Evolutionary conservation across 2,329 filamentous ascomycete species (phyloP).

Genomic region (Aspergillus sp.): DNA sequence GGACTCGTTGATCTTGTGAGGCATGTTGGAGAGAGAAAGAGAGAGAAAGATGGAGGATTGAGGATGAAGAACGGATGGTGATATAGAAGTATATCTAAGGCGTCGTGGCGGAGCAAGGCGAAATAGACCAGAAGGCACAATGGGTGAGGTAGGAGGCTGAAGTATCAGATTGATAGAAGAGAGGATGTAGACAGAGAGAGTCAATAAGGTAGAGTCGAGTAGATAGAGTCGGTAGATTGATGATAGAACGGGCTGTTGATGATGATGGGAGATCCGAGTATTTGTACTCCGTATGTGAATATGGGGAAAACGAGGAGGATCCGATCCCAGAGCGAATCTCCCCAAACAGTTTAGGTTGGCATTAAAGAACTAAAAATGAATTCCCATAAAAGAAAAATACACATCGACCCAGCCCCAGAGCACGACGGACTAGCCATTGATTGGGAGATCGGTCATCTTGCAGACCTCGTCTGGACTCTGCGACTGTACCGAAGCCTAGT

Average conservation of each 20-base stretch:
- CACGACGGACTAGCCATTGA: slow-evolving; percentile 9
- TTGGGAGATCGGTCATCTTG: slow-evolving; percentile 19
- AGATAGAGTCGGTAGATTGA: too few species aligned
- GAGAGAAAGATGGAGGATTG: slow-evolving; percentile 3
- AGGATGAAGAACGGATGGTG: background rate
- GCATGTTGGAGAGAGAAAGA: slow-evolving; percentile 16
- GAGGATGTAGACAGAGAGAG: background rate
- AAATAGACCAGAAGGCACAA: slow-evolving; percentile 4
- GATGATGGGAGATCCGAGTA: background rate
- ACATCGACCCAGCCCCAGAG: background rate
- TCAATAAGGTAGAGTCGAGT: background rate
- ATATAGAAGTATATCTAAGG: background rate
- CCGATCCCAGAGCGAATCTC: background rate
- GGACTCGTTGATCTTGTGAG: slow-evolving; percentile 37
- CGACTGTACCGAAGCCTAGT: background rate
- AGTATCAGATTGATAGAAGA: background rate
- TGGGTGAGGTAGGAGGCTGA: slow-evolving; percentile 2
- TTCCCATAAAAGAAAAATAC: background rate
- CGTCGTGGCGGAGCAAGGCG: slow-evolving; percentile 20
- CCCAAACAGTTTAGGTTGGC: background rate
- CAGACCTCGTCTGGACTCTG: background rate
- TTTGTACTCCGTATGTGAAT: slow-evolving; percentile 4
- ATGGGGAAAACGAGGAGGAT: slow-evolving; percentile 1
- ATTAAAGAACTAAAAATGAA: slow-evolving; percentile 1
- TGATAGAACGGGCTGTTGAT: background rate